phyloP scores from a whole-genome alignment of 495 filamentous ascomycete genomes.

The Lasiosphaeria miniovina region DNA sequence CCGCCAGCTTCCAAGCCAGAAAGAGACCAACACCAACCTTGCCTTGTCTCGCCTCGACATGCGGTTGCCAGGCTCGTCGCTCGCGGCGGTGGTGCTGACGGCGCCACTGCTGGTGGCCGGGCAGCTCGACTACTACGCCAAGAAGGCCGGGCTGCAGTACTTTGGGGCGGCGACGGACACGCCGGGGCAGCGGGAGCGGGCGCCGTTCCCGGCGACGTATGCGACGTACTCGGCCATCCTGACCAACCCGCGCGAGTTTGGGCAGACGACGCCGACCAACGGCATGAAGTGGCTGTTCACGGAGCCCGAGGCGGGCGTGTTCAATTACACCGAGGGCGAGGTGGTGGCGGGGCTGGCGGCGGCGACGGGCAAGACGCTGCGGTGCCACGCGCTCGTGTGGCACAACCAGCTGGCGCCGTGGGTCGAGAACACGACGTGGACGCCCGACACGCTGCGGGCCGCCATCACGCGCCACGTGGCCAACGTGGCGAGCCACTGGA shows the following conservation, averaged over 20 bases:
- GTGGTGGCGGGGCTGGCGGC: conserved; percentile 46
- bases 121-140: conserved; percentile 40
- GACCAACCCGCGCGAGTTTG: conserved; percentile 46
- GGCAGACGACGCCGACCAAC: conserved; percentile 53
- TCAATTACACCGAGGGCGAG: conserved; percentile 54
- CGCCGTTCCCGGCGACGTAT: conserved; percentile 22
- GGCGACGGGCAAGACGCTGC: conserved; percentile 47
- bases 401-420: conserved; percentile 57
- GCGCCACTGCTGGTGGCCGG: conserved; percentile 18
- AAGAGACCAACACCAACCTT: too few relatives aligned
- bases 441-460: conserved; percentile 46
- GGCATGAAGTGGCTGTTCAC: conserved; percentile 54
- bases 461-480: conserved; percentile 56
- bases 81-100: conserved; percentile 16
- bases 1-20: too few relatives aligned
- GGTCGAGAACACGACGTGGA: conserved; percentile 53
- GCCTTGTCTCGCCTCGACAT: conserved; percentile 5
- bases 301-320: conserved; percentile 46
- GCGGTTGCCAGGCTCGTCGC: conserved; percentile 9
- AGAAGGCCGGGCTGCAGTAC: conserved; percentile 43
- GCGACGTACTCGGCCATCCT: conserved; percentile 39
- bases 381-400: conserved; percentile 63
- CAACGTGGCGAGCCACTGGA: conserved; percentile 51
- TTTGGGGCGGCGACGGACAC: conserved; percentile 52
- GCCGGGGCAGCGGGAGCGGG: conserved; percentile 38